Base-by-base conservation (phyloP, 805 yeast species). In the Cyberlindnera samutprakarnensis region DNA sequence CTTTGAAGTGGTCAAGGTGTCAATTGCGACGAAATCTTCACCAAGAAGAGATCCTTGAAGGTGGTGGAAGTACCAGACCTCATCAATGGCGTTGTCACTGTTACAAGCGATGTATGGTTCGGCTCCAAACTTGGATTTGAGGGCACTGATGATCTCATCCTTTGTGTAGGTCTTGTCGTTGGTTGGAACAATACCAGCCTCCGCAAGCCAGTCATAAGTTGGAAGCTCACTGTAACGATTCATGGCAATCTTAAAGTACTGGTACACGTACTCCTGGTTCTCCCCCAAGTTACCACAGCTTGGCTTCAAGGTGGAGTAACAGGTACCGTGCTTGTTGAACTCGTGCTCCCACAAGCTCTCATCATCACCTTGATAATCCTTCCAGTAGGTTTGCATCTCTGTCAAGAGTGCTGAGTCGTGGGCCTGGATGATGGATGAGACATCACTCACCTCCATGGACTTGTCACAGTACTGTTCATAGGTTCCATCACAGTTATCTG, bases 311-410 rank as follows among this genome's bases (percentile, higher is more conserved):
- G 96, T 86, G 29, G 78, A 72, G 68, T 87, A 77, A 59, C 96
- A 88, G 8, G 95, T 86, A 16, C 88, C 96, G 53, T 88, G 97
- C 54, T 88, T 88, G 62, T 88, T 87, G 67, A 72, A 88, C 57
- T 88, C 96, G 57, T 88, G 96, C 22, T 71, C 66, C 97, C 97
- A 88, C 31, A 88, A 61, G 6, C 66, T 52, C 36, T 72, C 77
- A 51, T 81, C 90, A 35, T 70, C 54, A 9, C 85, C 85, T 30
- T 72, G 74, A 48, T 69, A 70, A 47, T 80, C 78, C 53, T 80
- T 78, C 96, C 96, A 88, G 38, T 66, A 57, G 19, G 48, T 47
- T 17, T 59, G 42, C 85, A 88, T 74, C 37, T 68, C 66, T 1
- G 59, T 55, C 28, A 81, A 61, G 30, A 86, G 61, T 8, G 68